A percentile compares a stretch with the other conserved stretches of the same genome.
Evolutionary conservation across 768 basidiomycete genomes (phyloP).

Genomic region (Kockovaella imperatae): DNA sequence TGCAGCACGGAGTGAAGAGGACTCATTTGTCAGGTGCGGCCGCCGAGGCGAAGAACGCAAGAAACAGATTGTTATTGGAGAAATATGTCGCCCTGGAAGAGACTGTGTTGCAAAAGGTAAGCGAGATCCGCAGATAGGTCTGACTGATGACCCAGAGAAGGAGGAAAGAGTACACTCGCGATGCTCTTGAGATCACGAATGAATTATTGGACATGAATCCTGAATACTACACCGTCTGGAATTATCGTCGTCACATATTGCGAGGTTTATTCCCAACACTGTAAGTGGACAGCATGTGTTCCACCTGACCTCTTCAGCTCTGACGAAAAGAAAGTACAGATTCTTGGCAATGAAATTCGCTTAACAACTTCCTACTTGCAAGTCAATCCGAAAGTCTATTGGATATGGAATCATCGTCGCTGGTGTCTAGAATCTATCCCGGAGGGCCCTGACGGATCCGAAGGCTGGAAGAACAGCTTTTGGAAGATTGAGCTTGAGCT

Average conservation of each 20-base stretch:
- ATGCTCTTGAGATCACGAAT: slow-evolving; percentile 72
- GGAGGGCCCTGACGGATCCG: slow-evolving; percentile 54
- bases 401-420: slow-evolving; percentile 95
- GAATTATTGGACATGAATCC: slow-evolving; percentile 74
- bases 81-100: slow-evolving; percentile 64
- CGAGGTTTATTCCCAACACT: slow-evolving; percentile 61
- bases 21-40: slow-evolving; percentile 34
- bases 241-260: slow-evolving; percentile 77
- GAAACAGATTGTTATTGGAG: slow-evolving; percentile 66
- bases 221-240: slow-evolving; percentile 95
- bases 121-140: slow-evolving; percentile 17
- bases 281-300: slow-evolving; percentile 46
- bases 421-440: slow-evolving; percentile 92
- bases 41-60: slow-evolving; percentile 59
- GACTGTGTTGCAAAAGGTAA: slow-evolving; percentile 59
- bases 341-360: slow-evolving; percentile 64
- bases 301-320: neutral
- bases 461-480: slow-evolving; percentile 61
- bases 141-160: slow-evolving; percentile 54
- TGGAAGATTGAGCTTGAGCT: slow-evolving; percentile 83
- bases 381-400: slow-evolving; percentile 87
- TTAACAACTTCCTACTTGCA: slow-evolving; percentile 76
- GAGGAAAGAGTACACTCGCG: slow-evolving; percentile 58
- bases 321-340: slow-evolving; percentile 52
- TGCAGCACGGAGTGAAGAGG: slow-evolving; percentile 47